Conservation (phyloP, 345 rosid species). For the Citrus medica region DNA sequence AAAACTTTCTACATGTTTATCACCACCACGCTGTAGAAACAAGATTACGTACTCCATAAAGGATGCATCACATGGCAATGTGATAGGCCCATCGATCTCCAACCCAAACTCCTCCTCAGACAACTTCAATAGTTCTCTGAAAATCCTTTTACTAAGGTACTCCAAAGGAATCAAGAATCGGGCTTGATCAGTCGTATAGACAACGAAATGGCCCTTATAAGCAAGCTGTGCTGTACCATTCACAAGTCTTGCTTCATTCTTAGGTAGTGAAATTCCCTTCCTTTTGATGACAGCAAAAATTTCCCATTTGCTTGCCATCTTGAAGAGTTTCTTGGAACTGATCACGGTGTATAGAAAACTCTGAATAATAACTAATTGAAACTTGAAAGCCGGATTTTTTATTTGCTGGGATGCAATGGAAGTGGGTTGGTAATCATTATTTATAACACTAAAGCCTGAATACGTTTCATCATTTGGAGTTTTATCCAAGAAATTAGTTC, state of each 20-base stretch:
- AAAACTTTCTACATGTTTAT: not conserved
- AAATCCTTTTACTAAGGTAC: not conserved
- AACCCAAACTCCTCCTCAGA: slow-evolving; percentile 16
- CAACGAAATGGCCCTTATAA: not conserved
- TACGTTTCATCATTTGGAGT: not conserved
- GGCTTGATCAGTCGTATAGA: not conserved
- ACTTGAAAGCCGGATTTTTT: not conserved
- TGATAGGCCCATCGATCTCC: not conserved
- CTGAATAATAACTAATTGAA: not conserved
- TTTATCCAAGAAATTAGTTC: not conserved
- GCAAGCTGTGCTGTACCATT: not conserved
- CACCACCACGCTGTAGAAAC: not conserved
- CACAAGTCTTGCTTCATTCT: not conserved
- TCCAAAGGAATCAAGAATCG: not conserved
- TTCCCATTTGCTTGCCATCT: not conserved
- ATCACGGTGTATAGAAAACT: not conserved
- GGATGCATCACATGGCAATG: slow-evolving; percentile 16
- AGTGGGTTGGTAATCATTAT: not conserved
- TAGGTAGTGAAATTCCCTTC: not conserved
- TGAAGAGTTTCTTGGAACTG: not conserved
- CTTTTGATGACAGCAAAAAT: not conserved
- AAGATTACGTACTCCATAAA: slow-evolving; percentile 10
- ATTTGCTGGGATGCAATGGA: not conserved
- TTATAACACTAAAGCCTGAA: not conserved
- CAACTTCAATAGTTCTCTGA: slow-evolving; percentile 10